phyloP scores from a whole-genome alignment of 495 filamentous ascomycete genomes.

The Parathielavia hyrcaniae region DNA sequence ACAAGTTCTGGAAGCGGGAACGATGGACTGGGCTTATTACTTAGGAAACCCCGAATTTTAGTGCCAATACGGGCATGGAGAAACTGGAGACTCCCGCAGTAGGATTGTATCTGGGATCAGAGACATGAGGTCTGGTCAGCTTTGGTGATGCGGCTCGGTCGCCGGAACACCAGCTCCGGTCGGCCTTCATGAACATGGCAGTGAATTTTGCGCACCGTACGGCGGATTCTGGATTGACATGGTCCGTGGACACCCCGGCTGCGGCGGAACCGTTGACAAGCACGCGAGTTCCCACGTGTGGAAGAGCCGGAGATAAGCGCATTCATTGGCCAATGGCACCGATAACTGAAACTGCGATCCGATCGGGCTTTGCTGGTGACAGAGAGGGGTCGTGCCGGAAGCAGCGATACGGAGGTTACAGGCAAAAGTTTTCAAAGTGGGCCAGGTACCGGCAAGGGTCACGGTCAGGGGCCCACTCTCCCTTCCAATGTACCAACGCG shows the following conservation, averaged over 20 bases:
- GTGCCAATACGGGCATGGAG: neutral
- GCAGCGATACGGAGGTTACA: too few species aligned
- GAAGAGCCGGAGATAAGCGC: slow-evolving; percentile 8
- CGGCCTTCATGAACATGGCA: neutral
- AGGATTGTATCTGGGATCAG: neutral
- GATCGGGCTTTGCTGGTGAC: too few species aligned
- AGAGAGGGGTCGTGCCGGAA: too few species aligned
- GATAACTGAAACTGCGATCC: neutral
- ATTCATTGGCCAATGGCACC: slow-evolving; percentile 10
- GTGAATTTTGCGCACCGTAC: neutral
- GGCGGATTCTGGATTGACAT: neutral
- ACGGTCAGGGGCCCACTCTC: too few species aligned
- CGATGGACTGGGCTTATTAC: too few species aligned
- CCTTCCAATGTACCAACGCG: too few species aligned
- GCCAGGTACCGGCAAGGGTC: too few species aligned
- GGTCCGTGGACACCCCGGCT: neutral
- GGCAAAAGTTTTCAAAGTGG: too few species aligned
- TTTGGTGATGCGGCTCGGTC: too few species aligned
- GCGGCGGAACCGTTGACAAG: slow-evolving; percentile 2
- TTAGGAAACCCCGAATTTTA: too few species aligned
- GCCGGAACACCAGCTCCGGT: neutral
- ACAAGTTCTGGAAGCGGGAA: neutral
- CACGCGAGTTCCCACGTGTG: slow-evolving; percentile 13
- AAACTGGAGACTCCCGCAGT: too few species aligned
- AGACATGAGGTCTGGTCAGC: too few species aligned